Base-by-base conservation (phyloP, 257 asterid species). In the Salvia hispanica region DNA sequence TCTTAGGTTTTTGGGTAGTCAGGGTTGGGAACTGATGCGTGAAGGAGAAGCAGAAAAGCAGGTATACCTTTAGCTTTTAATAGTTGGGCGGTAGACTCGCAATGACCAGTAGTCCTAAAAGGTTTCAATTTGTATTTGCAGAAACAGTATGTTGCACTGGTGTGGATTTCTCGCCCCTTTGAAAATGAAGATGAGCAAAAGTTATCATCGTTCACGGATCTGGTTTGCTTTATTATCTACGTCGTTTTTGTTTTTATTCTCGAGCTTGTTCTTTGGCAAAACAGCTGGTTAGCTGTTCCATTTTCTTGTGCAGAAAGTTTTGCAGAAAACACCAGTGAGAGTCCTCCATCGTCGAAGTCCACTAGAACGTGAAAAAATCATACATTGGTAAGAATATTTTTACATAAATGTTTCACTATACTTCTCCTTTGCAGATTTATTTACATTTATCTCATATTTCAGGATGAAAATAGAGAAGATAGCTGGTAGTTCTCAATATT, bases 21-120 rank as follows among this genome's bases (percentile, higher is more conserved):
- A 88, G 46, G 97, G 88, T 68, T 90, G 97, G 99, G 96, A 78
- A 21, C 76, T 93, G 78, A 93, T 93, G 95, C 96, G 95, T 63
- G 99, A 93, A 88, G 99, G 99, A 71, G 97, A 93, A 86, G 85
- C 95, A 60, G 99, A 93, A 78, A 93, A 93, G 78, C 97, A 93
- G 95, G 99, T 88, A 78, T 4, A 6, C 56, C 43, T 56, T 64
- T 66, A 61, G 45, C 28, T 71, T 58, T 69, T 72, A 4, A 5
- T 54, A 51, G 45, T 63, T 10, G 45, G 40, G 46, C 50, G 28
- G 16, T 39, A 6, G 43, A 39, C 43, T 6, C 2, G 43, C 52
- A 39, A 72, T 61, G 70, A 64, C 21, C 58, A 28, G 64, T 59
- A 54, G 40, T 71, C 47, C 58, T 39, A 18, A 57, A 72, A 39